Base-by-base conservation (phyloP, 305 asterid species). In the Plantago rigida region DNA sequence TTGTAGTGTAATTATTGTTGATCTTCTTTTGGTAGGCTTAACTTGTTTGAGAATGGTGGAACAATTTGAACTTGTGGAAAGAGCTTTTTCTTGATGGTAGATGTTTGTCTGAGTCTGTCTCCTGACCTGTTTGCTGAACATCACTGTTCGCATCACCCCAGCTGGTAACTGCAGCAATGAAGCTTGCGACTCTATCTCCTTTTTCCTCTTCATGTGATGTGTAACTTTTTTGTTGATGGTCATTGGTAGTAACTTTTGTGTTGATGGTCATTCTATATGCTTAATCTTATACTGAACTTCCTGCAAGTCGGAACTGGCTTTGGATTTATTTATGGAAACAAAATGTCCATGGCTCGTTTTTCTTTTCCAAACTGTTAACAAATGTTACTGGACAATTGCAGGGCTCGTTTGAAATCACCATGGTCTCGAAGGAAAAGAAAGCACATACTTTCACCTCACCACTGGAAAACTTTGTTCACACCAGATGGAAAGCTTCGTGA, bases 351-450 rank as follows among this genome's bases (percentile, higher is more conserved):
- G 68, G 41, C 61, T 65, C 34, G 45, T 28, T 55, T 31, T 50
- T 50, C 28, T 11, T 28, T 56, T 62, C 42, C 50, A 58, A 26
- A 56, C 49, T 22, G 49, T 69, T 31, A 62, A 55, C 56, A 69
- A 58, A 66, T 47, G 19, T 9, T 58, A 15, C 62, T 67, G 52
- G 71, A 62, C 70, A 53, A 78, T 68, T 77, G 44, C 86, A 90
- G 97, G 72, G 87, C 79, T 64, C 96, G 81, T 63, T 85, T 78
- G 56, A 87, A 86, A 77, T 91, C 98, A 1, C 98, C 98, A 69
- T 88, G 98, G 96, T 84, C 94, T 56, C 83, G 90, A 62, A 81
- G 95, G 71, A 91, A 86, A 79, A 81, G 96, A 73, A 91, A 91
- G 73, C 80, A 64, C 66, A 73, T 76, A 55, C 88, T 91, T 61